Base-by-base conservation (phyloP, 768 basidiomycete genomes). In the Suillus weaverae region DNA sequence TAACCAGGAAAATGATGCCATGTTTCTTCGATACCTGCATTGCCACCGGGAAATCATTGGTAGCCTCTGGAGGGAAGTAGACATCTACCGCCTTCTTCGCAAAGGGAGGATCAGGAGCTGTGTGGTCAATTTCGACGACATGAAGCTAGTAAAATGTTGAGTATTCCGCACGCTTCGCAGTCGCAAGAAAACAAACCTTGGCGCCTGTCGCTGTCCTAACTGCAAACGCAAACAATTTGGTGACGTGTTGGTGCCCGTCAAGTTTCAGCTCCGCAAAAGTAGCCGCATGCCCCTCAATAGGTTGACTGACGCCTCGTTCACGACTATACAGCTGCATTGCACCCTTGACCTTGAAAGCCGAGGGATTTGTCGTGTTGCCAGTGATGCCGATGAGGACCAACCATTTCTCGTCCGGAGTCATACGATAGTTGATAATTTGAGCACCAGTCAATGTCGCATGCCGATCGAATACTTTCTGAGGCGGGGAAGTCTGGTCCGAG, bases 11-110 rank as follows among this genome's bases (percentile, higher is more conserved):
- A 72, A 97, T 82, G 77, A 99, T 94, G 41, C 97, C 97, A 77
- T 97, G 96, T 76, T 94, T 93, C 78, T 91, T 89, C 46, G 97
- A 99, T 41, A 99, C 94, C 75, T 99, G 97, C 95, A 99, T 99
- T 35, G 97, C 94, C 35, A 99, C 97, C 20, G 97, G 97, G 84
- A 99, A 99, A 74, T 99, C 97, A 74, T 96, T 98, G 60, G 89
- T 91, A 7, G 97, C 97, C 76, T 99, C 97, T 1, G 96, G 90
- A 61, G 97, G 97, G 86, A 99, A 99, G 83, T 96, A 99, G 41
- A 99, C 97, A 70, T 99, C 97, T 66, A 99, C 96, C 13, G 93
- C 93, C 80, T 97, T 99, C 85, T 99, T 99, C 39, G 86, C 85
- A 82, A 97, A 99, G 8, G 90, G 91, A 20, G 96, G 91, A 71